Percentiles rank a stretch among this genome's conserved stretches.
Conservation (phyloP, 192 early-diverging fungal species). For the Mortierella claussenii region DNA sequence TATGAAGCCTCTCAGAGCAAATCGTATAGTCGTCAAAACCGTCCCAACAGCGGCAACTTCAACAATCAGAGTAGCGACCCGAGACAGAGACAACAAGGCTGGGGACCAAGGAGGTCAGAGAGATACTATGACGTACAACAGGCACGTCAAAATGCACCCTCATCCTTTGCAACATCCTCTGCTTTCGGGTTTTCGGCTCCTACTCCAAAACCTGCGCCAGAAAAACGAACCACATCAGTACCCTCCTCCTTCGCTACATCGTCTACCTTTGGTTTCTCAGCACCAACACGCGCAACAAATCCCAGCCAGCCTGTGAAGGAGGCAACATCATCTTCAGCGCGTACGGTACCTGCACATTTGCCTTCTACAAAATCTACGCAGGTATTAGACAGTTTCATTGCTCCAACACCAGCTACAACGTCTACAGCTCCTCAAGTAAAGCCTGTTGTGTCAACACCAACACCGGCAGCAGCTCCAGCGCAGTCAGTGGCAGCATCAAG, state of each 20-base stretch:
- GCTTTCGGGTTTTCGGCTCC: slow-evolving; percentile 32
- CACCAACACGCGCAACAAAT: slow-evolving; percentile 9
- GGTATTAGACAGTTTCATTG: too few relatives aligned
- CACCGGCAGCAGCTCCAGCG: neutral
- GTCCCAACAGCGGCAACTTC: neutral
- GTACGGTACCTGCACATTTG: too few relatives aligned
- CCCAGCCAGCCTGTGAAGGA: slow-evolving; percentile 1
- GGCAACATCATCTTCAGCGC: neutral
- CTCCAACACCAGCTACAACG: neutral
- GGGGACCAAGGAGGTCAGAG: slow-evolving; percentile 15
- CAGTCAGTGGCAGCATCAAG: neutral
- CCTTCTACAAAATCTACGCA: too few relatives aligned
- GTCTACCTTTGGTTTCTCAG: slow-evolving; percentile 20
- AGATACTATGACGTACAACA: slow-evolving; percentile 20
- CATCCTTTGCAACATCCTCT: slow-evolving; percentile 37
- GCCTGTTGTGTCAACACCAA: neutral
- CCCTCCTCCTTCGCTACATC: slow-evolving; percentile 40
- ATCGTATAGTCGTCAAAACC: slow-evolving; percentile 5
- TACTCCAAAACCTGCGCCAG: neutral
- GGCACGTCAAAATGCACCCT: slow-evolving; percentile 20
- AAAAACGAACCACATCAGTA: neutral
- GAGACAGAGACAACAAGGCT: slow-evolving; percentile 7
- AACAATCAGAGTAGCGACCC: slow-evolving; percentile 6
- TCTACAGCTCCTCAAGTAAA: neutral
- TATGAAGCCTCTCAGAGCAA: slow-evolving; percentile 27